phyloP scores from a whole-genome alignment of 805 yeast genomes.

The Blastobotrys terrestris region DNA sequence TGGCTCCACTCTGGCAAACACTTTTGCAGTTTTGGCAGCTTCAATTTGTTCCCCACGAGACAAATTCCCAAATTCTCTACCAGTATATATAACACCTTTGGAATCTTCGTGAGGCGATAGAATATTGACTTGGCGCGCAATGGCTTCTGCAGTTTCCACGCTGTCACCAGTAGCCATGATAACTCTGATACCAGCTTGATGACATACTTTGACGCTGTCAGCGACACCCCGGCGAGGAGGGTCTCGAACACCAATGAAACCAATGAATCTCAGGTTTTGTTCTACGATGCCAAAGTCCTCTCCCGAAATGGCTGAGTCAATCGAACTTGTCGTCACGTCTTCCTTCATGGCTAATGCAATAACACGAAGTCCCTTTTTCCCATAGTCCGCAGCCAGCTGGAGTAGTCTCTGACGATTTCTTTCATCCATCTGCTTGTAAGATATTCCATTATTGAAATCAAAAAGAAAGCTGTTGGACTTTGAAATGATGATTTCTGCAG shows the following conservation, averaged over 20 bases:
- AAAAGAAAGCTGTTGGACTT: conserved; percentile 38
- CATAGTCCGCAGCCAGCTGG: neutral
- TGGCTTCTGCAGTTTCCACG: conserved; percentile 39
- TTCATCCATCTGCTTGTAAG: conserved; percentile 1
- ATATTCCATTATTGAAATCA: conserved; percentile 22
- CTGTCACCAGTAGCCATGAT: conserved; percentile 40
- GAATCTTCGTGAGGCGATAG: conserved; percentile 23
- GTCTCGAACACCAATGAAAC: conserved; percentile 43
- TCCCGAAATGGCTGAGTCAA: neutral
- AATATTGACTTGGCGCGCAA: conserved; percentile 51
- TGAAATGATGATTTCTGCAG: conserved; percentile 45
- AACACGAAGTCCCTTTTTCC: conserved; percentile 7
- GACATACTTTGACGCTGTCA: conserved; percentile 37
- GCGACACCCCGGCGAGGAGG: conserved; percentile 45
- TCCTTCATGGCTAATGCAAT: conserved; percentile 4
- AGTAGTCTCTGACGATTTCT: neutral
- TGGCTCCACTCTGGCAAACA: conserved; percentile 54
- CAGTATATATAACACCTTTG: conserved; percentile 36
- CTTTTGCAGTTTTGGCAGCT: conserved; percentile 41
- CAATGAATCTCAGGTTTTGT: conserved; percentile 36
- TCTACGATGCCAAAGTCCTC: conserved; percentile 25
- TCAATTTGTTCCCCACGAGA: conserved; percentile 34
- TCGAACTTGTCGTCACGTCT: neutral
- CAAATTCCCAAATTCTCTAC: conserved; percentile 33
- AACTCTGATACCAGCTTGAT: conserved; percentile 43